Evolutionary conservation across 768 basidiomycete species (phyloP).

Genomic region (Lactarius psammicola): DNA sequence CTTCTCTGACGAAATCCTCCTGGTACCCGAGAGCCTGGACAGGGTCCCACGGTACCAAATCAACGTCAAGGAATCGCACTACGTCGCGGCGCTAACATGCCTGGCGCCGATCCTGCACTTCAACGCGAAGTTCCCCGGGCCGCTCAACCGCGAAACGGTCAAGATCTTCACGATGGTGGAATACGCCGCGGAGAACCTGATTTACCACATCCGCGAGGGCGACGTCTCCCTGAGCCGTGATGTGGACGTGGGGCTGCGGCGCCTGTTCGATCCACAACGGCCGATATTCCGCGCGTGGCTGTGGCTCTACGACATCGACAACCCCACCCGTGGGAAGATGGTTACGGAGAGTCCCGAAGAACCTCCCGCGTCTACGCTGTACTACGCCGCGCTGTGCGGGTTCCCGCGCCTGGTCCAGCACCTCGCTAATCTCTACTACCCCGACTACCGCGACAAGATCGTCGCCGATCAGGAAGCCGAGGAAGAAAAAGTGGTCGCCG

Average conservation of each 20-base stretch:
- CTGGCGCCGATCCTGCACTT: conserved; percentile 19
- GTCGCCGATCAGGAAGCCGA: not conserved
- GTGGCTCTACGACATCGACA: conserved; percentile 20
- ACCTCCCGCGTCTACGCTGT: conserved; percentile 2
- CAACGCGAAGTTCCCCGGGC: conserved; percentile 5
- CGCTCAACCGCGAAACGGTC: conserved; percentile 11
- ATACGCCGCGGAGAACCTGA: conserved; percentile 18
- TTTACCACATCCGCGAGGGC: conserved; percentile 7
- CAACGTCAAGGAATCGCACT: conserved; percentile 13
- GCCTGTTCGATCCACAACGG: conserved; percentile 9
- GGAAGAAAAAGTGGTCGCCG: not conserved
- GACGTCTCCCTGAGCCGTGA: not conserved
- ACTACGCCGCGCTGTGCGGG: conserved; percentile 18
- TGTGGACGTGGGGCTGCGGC: conserved; percentile 16
- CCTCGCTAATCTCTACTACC: conserved; percentile 3
- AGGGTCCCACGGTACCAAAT: conserved; percentile 14
- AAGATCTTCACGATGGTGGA: conserved; percentile 21
- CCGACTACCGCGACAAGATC: not conserved
- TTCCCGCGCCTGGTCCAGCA: conserved; percentile 14
- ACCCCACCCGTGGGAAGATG: conserved; percentile 12
- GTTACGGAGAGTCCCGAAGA: conserved; percentile 6
- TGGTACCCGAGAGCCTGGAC: not conserved
- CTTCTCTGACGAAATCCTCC: conserved; percentile 13
- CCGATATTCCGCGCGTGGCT: conserved; percentile 19
- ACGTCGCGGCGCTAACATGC: conserved; percentile 15